phyloP scores from a whole-genome alignment of 108 stramenopile species.

The Cyclostephanos tholiformis region DNA sequence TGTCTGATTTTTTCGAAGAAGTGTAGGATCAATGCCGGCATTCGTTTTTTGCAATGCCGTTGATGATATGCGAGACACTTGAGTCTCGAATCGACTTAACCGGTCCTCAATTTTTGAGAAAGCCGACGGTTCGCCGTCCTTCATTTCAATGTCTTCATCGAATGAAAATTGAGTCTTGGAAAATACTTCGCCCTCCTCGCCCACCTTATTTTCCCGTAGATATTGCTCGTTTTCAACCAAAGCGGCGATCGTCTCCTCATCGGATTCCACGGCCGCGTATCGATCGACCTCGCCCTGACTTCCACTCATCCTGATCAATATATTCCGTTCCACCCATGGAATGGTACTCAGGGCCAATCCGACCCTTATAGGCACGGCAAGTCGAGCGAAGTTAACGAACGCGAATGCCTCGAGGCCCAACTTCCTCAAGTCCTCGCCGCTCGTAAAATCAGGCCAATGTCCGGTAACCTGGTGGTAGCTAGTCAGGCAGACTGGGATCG shows the following conservation, averaged over 20 bases:
- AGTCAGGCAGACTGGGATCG: slow-evolving; percentile 23
- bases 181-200: neutral
- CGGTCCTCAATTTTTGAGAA: slow-evolving; percentile 4
- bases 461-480: slow-evolving; percentile 34
- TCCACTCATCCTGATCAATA: slow-evolving; percentile 3
- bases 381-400: slow-evolving; percentile 45
- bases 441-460: slow-evolving; percentile 36
- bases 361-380: slow-evolving; percentile 45
- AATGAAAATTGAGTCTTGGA: neutral
- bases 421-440: slow-evolving; percentile 34
- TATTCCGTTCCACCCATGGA: slow-evolving; percentile 41
- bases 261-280: neutral
- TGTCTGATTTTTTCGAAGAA: neutral
- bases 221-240: neutral
- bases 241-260: neutral
- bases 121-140: neutral
- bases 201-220: neutral
- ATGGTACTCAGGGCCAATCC: slow-evolving; percentile 32
- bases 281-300: neutral
- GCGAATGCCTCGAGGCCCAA: slow-evolving; percentile 39
- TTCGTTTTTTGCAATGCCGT: neutral
- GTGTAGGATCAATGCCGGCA: neutral
- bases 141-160: neutral
- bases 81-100: slow-evolving; percentile 5
- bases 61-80: slow-evolving; percentile 1